Conservation (phyloP, 352 stramenopile species). For the Salisapilia sapeloensis region DNA sequence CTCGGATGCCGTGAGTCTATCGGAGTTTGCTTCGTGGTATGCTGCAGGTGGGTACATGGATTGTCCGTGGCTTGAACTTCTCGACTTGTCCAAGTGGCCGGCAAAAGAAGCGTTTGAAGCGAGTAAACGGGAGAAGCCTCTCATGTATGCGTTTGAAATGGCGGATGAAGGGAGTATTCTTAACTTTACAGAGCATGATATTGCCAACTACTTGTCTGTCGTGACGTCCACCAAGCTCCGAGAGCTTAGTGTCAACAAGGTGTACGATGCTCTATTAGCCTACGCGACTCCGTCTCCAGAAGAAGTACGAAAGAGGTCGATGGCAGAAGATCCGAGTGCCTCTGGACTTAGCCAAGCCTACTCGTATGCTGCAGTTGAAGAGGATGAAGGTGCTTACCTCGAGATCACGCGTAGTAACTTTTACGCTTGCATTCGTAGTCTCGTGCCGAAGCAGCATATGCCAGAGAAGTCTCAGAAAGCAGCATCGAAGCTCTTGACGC, state of each 20-base stretch:
- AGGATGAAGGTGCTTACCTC: constrained; percentile 72
- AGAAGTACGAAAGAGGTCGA: constrained; percentile 47
- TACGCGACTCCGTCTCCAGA: constrained; percentile 57
- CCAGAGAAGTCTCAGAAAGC: constrained; percentile 72
- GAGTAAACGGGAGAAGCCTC: constrained; percentile 68
- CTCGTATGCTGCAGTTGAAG: constrained; percentile 59
- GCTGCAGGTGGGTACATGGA: constrained; percentile 86
- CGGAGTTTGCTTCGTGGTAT: constrained; percentile 95
- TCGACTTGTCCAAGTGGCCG: constrained; percentile 92
- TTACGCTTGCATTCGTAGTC: constrained; percentile 72
- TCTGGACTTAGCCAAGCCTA: constrained; percentile 24
- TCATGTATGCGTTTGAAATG: constrained; percentile 79
- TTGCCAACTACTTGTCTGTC: constrained; percentile 75
- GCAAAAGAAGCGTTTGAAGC: constrained; percentile 76
- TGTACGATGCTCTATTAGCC: constrained; percentile 62
- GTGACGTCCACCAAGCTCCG: constrained; percentile 60
- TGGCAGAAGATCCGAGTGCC: constrained; percentile 22
- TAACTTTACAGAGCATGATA: constrained; percentile 71
- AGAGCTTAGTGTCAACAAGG: constrained; percentile 49
- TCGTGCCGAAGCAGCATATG: constrained; percentile 66
- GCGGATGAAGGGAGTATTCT: constrained; percentile 71
- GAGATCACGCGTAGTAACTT: constrained; percentile 65
- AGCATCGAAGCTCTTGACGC: constrained; percentile 65
- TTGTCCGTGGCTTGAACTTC: constrained; percentile 91
- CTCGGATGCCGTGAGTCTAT: constrained; percentile 75